phyloP scores from a whole-genome alignment of 768 basidiomycete species.

The Candolleomyces aberdarensis region DNA sequence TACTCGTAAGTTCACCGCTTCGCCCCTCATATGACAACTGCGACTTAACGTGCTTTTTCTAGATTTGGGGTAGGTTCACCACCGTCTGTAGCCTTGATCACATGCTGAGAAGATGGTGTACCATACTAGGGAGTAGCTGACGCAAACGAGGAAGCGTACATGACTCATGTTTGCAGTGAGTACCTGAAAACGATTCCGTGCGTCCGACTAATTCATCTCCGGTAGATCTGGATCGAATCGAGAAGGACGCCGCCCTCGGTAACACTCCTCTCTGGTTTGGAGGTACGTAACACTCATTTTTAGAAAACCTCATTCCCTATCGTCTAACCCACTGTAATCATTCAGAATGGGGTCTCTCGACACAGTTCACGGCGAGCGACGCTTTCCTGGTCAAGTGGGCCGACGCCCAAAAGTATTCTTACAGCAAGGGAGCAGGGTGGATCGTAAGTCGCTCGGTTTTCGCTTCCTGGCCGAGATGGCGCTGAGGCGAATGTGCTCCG shows the following conservation, averaged over 20 bases:
- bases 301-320: too few species aligned
- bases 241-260: conserved; percentile 28
- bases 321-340: background rate
- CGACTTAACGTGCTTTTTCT: background rate
- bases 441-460: conserved; percentile 41
- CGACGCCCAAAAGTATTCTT: conserved; percentile 70
- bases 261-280: conserved; percentile 42
- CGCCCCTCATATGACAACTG: background rate
- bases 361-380: conserved; percentile 60
- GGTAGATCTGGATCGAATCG: conserved; percentile 59
- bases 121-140: conserved; percentile 62
- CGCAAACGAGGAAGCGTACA: conserved; percentile 59
- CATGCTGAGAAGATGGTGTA: background rate
- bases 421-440: conserved; percentile 62
- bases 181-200: conserved; percentile 5
- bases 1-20: conserved; percentile 48
- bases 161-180: conserved; percentile 69
- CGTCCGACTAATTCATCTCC: background rate
- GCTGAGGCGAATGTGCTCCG: background rate
- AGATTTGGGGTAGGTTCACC: conserved; percentile 54
- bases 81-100: background rate
- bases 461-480: background rate
- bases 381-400: conserved; percentile 66
- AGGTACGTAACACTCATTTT: conserved; percentile 19
- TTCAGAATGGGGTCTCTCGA: conserved; percentile 51